Evolutionary conservation across 352 stramenopile genomes (phyloP), one percentile per base, ranked within the genome.

Genomic region (Aphanomyces euteiches): DNA sequence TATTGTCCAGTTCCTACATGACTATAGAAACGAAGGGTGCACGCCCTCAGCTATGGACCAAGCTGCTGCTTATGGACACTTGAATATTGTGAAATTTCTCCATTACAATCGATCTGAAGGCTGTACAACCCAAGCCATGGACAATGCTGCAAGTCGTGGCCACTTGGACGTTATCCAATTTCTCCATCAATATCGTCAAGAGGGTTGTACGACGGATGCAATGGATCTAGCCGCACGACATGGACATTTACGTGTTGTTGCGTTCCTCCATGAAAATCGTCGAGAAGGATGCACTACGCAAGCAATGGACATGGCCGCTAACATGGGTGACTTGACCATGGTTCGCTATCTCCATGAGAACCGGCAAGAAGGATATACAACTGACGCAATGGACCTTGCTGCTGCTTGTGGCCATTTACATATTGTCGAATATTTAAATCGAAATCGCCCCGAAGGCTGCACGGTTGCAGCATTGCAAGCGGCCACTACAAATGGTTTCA

Each of bases 31-130:
- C 3, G 70, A 75, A 38, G 70, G 70, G 1, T 75, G 70, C 66
- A 75, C 70, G 19, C 48, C 63, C 10, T 45, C 4, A 45, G 10
- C 56, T 56, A 10, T 19, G 70, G 47, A 40, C 72, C 34, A 53
- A 2, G 73, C 68, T 28, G 50, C 69, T 17, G 48, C 66, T 3
- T 38, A 36, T 17, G 63, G 64, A n/a, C 56, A 72, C 5, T 57
- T 77, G 17, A 15, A 53, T 2, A 58, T 54, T 3, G 19, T 77
- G 12, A 36, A 66, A 56, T 77, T 67, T 67, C 41, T 77, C 54
- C 69, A 77, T 53, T 45, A 71, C 17, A 78, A 78, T 37, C 75
- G 74, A 10, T 66, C 6, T 40, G 74, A 79, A 74, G 74, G 76
- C 2, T 36, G 28, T 79, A 54, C 54, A n/a, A 21, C 21, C 10